Evolutionary conservation across 2,329 filamentous ascomycete species (phyloP), one percentile per base, ranked within the genome.

Genomic region (Byssothecium circinans): DNA sequence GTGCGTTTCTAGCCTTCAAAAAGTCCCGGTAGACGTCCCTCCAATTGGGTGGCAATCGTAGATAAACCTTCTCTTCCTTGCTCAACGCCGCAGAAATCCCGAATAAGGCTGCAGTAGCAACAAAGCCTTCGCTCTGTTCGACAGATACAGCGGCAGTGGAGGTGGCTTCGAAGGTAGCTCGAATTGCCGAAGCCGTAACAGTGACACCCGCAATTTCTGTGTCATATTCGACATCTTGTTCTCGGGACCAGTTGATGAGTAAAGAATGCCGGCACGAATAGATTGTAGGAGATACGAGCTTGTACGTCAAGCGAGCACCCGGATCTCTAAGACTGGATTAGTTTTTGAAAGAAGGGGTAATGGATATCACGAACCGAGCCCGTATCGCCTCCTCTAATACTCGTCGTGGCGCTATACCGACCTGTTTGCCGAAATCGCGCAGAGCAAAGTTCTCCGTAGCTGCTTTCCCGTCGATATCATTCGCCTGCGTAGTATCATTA

Each of bases 351-450:
- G 14, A 22, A 15, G 11, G 10, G 35, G 1, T 25, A 19, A 25
- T 34, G 14, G 18, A 6, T 15, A 30, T 34, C 15, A 61, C 68
- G 57, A 70, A 87, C 86, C 86, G 86, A 53, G 90, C 83, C 59
- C 87, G 86, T 67, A 91, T 95, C n/a, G 89, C 83, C 68, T 96
- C 91, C 68, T 96, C 91, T 11, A 97, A 74, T 22, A 89, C 79
- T 55, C 87, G 81, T 52, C 84, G 82, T 14, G 92, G 91, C 58
- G 77, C 88, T 23, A 95, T 72, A n/a, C 92, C 91, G 12, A 82
- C 81, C 76, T 84, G 85, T 68, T 89, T 90, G 1, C 89, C 91
- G 77, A 97, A 96, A 61, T 96, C 87, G 35, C 88, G 80, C 40
- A 95, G 80, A 1, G 76, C 79, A 3, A 90, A 71, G 47, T 80